Conservation (phyloP, 495 filamentous ascomycete species). For the Pyronema domesticum region DNA sequence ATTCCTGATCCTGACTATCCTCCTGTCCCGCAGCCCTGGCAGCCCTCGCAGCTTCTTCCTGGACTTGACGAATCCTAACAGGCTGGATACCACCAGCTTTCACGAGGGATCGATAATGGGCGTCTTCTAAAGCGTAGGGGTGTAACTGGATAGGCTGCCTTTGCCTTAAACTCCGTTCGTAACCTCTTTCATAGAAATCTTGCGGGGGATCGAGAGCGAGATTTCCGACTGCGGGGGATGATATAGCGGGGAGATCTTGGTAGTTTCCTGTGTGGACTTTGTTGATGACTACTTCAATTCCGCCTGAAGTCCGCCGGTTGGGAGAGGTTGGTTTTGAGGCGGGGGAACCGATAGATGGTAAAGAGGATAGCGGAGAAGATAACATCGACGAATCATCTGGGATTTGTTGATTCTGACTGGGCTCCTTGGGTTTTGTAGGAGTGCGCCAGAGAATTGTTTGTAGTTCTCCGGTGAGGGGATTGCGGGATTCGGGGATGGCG, state of each 20-base stretch:
- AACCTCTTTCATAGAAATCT: background rate
- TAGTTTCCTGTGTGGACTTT: too few species aligned
- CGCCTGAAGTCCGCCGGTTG: background rate
- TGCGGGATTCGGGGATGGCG: constrained; percentile 19
- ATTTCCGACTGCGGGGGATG: too few species aligned
- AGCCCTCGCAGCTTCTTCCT: constrained; percentile 11
- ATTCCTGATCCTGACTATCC: constrained; percentile 28
- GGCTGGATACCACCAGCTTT: constrained; percentile 35
- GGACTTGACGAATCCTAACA: constrained; percentile 26
- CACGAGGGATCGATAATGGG: constrained; percentile 34
- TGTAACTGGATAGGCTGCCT: constrained; percentile 45
- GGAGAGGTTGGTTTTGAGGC: background rate
- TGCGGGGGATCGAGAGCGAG: constrained; percentile 6
- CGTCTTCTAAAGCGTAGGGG: constrained; percentile 38
- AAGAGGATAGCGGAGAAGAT: constrained; percentile 32
- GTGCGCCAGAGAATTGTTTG: constrained; percentile 10
- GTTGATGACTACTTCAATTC: too few species aligned
- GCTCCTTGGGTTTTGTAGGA: background rate
- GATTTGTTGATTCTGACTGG: constrained; percentile 6
- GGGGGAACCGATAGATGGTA: background rate
- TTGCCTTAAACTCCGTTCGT: constrained; percentile 29
- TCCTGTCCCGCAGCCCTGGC: constrained; percentile 6
- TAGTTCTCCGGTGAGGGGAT: constrained; percentile 19
- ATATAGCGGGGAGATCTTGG: too few species aligned
- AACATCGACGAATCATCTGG: constrained; percentile 7